Conservation (phyloP, 495 filamentous ascomycete species). For the Neurospora terricola region DNA sequence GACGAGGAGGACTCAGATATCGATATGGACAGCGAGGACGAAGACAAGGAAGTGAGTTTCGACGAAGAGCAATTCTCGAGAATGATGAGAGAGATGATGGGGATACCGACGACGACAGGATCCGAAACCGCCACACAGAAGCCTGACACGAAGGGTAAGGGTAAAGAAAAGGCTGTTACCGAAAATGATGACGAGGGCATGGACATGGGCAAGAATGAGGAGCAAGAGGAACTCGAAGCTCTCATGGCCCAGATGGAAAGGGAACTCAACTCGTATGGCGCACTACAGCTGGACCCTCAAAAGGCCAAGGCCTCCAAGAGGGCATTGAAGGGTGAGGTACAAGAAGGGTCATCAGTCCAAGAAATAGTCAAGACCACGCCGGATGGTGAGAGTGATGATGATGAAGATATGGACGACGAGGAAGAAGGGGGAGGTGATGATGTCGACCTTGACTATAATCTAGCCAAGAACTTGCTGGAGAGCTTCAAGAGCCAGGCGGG, state of each 20-base stretch:
- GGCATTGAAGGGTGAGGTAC: constrained; percentile 7
- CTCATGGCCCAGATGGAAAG: constrained; percentile 69
- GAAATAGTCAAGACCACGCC: not conserved
- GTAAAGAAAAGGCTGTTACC: constrained; percentile 6
- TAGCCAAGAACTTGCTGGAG: constrained; percentile 86
- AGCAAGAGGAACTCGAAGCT: constrained; percentile 59
- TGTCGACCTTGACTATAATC: constrained; percentile 71
- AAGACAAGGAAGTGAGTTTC: constrained; percentile 70
- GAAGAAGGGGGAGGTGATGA: constrained; percentile 38
- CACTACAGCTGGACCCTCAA: constrained; percentile 52
- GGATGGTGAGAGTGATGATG: constrained; percentile 7
- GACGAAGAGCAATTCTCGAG: constrained; percentile 74
- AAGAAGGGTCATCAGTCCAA: not conserved
- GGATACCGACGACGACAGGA: constrained; percentile 41
- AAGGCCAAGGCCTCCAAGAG: not conserved
- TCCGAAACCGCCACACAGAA: not conserved
- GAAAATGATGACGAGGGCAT: constrained; percentile 20
- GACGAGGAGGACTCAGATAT: constrained; percentile 32
- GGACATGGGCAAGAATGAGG: constrained; percentile 43
- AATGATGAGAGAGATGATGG: constrained; percentile 97
- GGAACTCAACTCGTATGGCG: constrained; percentile 70
- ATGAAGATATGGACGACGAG: constrained; percentile 1
- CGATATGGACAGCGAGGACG: constrained; percentile 34
- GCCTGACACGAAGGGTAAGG: constrained; percentile 8
- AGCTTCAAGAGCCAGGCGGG: constrained; percentile 84